Conservation (phyloP, 2,329 filamentous ascomycete species). For the Aspergillus bombycis region DNA sequence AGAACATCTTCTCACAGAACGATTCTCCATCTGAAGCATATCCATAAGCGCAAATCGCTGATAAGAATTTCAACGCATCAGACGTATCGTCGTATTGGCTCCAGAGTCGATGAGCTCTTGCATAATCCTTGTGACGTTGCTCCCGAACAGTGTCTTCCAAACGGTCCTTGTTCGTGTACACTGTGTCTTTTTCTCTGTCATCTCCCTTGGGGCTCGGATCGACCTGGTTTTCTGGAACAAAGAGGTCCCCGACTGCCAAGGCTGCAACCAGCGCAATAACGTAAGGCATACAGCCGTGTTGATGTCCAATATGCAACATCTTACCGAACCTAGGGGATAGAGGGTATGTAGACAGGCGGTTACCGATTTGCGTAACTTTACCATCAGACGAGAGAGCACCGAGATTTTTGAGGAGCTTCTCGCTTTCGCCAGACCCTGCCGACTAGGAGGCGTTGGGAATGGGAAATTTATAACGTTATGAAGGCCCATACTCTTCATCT, state of each 20-base stretch:
- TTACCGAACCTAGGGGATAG: conserved; percentile 87
- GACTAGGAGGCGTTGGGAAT: conserved; percentile 87
- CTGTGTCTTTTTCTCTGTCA: conserved; percentile 39
- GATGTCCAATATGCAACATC: conserved; percentile 85
- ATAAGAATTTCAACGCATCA: conserved; percentile 88
- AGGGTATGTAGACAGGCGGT: conserved; percentile 84
- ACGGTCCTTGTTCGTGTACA: conserved; percentile 67
- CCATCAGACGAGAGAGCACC: conserved; percentile 74
- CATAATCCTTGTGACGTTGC: conserved; percentile 65
- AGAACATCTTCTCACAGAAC: conserved; percentile 83
- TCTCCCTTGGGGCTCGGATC: conserved; percentile 59
- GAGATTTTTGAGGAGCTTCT: conserved; percentile 82
- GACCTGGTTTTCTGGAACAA: conserved; percentile 78
- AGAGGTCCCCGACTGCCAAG: conserved; percentile 84
- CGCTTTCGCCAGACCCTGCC: conserved; percentile 77
- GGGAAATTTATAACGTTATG: conserved; percentile 92
- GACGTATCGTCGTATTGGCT: conserved; percentile 78
- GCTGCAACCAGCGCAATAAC: conserved; percentile 87
- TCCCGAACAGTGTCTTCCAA: conserved; percentile 72
- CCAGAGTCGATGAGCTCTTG: conserved; percentile 76
- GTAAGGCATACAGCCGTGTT: conserved; percentile 80
- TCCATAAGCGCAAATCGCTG: conserved; percentile 84
- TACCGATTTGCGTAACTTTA: conserved; percentile 76
- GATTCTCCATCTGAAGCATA: conserved; percentile 66
- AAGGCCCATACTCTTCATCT: conserved; percentile 92